Conservation (phyloP, 2,329 filamentous ascomycete genomes). For the Lasiodiplodia sp. region DNA sequence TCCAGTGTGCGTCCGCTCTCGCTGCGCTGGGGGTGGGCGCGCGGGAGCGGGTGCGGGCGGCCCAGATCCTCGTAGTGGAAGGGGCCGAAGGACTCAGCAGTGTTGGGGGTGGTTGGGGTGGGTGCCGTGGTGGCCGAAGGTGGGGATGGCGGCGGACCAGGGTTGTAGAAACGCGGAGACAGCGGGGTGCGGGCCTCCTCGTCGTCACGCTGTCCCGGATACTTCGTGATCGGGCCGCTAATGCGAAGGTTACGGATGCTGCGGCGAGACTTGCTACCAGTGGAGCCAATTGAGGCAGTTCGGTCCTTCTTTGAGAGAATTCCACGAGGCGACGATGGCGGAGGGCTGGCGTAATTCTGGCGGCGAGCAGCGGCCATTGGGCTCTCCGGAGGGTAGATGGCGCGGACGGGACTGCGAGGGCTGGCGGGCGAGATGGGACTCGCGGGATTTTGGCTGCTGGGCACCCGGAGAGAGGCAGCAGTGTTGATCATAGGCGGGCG, state of each 20-base stretch:
- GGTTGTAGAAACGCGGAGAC: slow-evolving; percentile 64
- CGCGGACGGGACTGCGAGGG: slow-evolving; percentile 50
- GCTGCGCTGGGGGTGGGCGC: slow-evolving; percentile 43
- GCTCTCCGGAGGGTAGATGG: slow-evolving; percentile 55
- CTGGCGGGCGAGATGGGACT: slow-evolving; percentile 46
- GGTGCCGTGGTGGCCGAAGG: slow-evolving; percentile 34
- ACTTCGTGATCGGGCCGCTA: slow-evolving; percentile 60
- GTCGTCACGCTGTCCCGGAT: slow-evolving; percentile 51
- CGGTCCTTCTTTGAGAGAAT: slow-evolving; percentile 45
- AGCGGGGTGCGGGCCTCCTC: slow-evolving; percentile 61
- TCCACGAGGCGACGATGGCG: slow-evolving; percentile 40
- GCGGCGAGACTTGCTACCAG: slow-evolving; percentile 50
- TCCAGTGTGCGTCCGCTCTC: slow-evolving; percentile 31
- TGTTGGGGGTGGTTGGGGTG: slow-evolving; percentile 39
- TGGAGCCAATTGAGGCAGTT: slow-evolving; percentile 47
- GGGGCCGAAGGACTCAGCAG: slow-evolving; percentile 40
- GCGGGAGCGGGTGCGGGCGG: slow-evolving; percentile 40
- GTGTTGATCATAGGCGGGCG: slow-evolving; percentile 39
- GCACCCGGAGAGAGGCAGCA: slow-evolving; percentile 22
- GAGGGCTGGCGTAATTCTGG: slow-evolving; percentile 14
- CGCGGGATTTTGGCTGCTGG: slow-evolving; percentile 31
- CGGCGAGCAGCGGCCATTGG: slow-evolving; percentile 16
- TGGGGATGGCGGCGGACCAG: slow-evolving; percentile 60
- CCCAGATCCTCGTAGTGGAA: slow-evolving; percentile 43
- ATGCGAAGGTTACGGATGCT: slow-evolving; percentile 65